Percentiles rank a stretch among this genome's conserved stretches.
Evolutionary conservation across 306 rosid species (phyloP).

Genomic region (Macrotyloma uniflorum): DNA sequence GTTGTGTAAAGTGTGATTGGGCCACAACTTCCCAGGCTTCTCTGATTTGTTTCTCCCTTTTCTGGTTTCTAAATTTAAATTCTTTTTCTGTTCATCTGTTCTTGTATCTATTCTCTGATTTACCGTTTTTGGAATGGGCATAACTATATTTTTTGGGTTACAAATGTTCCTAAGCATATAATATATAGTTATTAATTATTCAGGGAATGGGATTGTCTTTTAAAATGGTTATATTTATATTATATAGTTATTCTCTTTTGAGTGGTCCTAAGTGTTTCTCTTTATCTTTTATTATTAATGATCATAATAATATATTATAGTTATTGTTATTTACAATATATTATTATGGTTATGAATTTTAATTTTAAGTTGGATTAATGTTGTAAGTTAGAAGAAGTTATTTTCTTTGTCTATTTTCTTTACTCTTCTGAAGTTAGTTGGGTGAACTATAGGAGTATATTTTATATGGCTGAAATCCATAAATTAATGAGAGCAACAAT

Average conservation of each 20-base stretch:
- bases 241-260: neutral
- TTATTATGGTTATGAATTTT: neutral
- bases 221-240: neutral
- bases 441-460: neutral
- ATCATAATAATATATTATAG: neutral
- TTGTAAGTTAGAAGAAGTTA: neutral
- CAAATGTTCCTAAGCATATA: neutral
- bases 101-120: neutral
- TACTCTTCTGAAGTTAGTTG: slow-evolving; percentile 11
- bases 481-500: slow-evolving; percentile 29
- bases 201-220: neutral
- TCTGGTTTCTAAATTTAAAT: no score
- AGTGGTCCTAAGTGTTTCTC: neutral
- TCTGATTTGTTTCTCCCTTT: neutral
- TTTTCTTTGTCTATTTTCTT: neutral
- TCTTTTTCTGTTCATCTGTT: neutral
- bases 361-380: neutral
- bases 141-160: neutral
- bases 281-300: neutral
- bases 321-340: neutral
- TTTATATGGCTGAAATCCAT: neutral
- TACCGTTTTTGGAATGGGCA: neutral
- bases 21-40: neutral
- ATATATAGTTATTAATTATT: neutral
- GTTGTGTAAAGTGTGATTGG: neutral